phyloP scores from a whole-genome alignment of 495 filamentous ascomycete species.

The Penicillium chermesinum region DNA sequence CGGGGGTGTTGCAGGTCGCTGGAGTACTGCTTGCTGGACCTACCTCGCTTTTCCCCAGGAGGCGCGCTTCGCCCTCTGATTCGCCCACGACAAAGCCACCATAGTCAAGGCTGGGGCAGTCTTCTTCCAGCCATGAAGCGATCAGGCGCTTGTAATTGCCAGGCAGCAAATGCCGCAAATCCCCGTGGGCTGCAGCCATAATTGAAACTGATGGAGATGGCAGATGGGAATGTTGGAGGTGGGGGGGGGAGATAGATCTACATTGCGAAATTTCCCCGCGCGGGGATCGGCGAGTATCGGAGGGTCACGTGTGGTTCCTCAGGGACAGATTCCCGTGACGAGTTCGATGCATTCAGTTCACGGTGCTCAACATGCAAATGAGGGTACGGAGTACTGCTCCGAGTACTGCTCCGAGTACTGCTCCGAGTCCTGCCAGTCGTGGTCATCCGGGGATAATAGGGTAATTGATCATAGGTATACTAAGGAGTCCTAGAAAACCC shows the following conservation, averaged over 20 bases:
- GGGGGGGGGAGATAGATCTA: conserved; percentile 11
- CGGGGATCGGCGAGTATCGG: conserved; percentile 18
- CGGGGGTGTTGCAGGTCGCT: no score
- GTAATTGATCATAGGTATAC: no score
- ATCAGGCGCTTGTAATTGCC: conserved; percentile 76
- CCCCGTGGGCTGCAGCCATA: conserved; percentile 65
- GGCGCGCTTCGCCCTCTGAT: conserved; percentile 64
- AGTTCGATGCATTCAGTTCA: no score
- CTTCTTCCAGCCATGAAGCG: conserved; percentile 83
- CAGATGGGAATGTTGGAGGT: background rate
- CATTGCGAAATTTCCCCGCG: conserved; percentile 13
- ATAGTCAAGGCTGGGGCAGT: conserved; percentile 94
- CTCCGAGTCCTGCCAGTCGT: no score
- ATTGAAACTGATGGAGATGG: conserved; percentile 2
- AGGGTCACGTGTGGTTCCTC: conserved; percentile 9
- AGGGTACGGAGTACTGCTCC: no score
- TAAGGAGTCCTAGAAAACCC: no score
- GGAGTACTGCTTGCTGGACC: conserved; percentile 9
- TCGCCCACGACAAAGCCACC: conserved; percentile 95
- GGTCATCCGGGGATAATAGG: no score
- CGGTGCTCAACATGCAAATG: no score
- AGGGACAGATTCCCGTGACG: background rate
- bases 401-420: no score
- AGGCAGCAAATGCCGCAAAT: conserved; percentile 76
- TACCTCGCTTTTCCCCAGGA: conserved; percentile 80